Evolutionary conservation across 352 stramenopile genomes (phyloP), one percentile per base, ranked within the genome.

Genomic region (Pilasporangium apinafurcum): DNA sequence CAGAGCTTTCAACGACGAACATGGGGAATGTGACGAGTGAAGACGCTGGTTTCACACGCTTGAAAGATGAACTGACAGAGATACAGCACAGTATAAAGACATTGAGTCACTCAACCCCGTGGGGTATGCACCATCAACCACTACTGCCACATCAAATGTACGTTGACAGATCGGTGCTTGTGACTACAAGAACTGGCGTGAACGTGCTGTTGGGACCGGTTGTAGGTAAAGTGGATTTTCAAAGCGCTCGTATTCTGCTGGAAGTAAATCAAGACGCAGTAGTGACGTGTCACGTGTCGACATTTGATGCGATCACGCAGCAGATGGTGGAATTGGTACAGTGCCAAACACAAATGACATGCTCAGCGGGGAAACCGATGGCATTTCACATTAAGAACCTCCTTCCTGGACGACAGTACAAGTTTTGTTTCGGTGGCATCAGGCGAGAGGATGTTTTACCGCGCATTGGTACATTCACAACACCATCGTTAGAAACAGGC

Each of bases 171-270:
- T 35, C 37, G 9, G 47, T 60, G 30, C n/a, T 62, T 46, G 24
- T n/a, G n/a, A n/a, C n/a, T n/a, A n/a, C n/a, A n/a, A n/a, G n/a
- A 44, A 7, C 24, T 82, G 65, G 58, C 20, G 73, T 85, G 1
- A 61, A 57, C 12, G 73, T 89, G n/a, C 39, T 75, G 8, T 27
- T 89, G 6, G 76, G 76, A 0, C 80, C 80, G 0, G 77, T 92
- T 0, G 62, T 92, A 8, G 81, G 78, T 13, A 74, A 64, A 53
- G 71, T 91, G 25, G 69, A 75, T 21, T 59, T 51, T 10, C 38
- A 67, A 17, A 55, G 44, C 0, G 78, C 76, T 29, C 58, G 73
- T 5, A 60, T 92, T 37, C 50, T 92, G 21, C 55, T 92, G 14
- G 81, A 92, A 54, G 62, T 83, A 6, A 64, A 78, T 51, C 42